phyloP scores from a whole-genome alignment of 345 rosid species.

The Citrus medica region DNA sequence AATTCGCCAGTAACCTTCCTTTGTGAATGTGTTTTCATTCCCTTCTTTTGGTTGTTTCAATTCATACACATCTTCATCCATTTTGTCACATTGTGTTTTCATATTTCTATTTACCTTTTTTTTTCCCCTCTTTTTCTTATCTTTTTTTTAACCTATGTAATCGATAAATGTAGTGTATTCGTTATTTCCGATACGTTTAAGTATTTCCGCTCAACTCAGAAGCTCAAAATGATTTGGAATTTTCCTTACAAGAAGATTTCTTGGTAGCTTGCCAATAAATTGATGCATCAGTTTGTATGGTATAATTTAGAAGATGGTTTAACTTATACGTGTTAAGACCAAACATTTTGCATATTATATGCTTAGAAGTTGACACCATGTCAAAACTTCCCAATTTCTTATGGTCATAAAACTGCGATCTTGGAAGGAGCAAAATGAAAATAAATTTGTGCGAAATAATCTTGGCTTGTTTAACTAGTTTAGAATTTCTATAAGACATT shows the following conservation, averaged over 20 bases:
- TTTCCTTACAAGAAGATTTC: neutral
- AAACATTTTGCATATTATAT: neutral
- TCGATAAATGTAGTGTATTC: neutral
- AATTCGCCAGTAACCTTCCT: neutral
- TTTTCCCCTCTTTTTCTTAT: neutral
- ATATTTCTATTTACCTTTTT: neutral
- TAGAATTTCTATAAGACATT: neutral
- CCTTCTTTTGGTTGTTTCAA: neutral
- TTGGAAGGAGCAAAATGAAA: neutral
- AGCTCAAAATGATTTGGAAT: neutral
- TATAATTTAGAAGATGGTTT: neutral
- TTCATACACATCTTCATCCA: neutral
- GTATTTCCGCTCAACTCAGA: neutral
- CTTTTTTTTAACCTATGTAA: neutral
- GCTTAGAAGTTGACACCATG: neutral
- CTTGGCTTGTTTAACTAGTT: neutral
- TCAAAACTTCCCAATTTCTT: neutral
- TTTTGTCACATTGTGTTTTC: neutral
- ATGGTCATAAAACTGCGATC: neutral
- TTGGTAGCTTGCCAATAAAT: neutral
- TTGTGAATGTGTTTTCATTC: conserved; percentile 4
- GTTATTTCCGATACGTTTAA: neutral
- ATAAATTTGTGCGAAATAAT: neutral
- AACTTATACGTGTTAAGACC: neutral
- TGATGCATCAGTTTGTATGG: neutral